phyloP scores from a whole-genome alignment of 495 filamentous ascomycete species.

The Ramalina intermedia region DNA sequence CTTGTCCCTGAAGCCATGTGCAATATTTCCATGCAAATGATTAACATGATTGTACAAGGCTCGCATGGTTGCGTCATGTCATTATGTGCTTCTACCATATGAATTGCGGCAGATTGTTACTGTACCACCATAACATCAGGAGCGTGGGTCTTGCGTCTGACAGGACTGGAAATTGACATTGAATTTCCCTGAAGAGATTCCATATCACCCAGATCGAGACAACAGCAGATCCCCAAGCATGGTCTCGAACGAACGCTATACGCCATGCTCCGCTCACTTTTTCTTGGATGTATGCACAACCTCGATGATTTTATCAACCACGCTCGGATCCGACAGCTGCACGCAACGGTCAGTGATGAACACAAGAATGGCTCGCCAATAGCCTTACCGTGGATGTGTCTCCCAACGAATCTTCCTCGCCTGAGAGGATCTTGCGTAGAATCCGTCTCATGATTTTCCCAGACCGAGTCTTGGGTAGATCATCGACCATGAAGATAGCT shows the following conservation, averaged over 20 bases:
- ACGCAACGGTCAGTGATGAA: conserved; percentile 22
- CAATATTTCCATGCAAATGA: too few relatives aligned
- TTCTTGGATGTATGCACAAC: conserved; percentile 51
- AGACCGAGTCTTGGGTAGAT: conserved; percentile 89
- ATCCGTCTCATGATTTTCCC: conserved; percentile 99
- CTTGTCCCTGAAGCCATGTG: too few relatives aligned
- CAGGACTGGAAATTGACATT: too few relatives aligned
- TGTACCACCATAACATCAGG: too few relatives aligned
- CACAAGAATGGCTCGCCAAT: not conserved
- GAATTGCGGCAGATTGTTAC: too few relatives aligned
- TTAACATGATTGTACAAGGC: too few relatives aligned
- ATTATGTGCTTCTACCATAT: too few relatives aligned
- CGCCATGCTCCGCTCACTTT: conserved; percentile 25
- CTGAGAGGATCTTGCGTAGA: conserved; percentile 87
- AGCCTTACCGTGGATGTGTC: conserved; percentile 74
- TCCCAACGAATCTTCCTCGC: conserved; percentile 92
- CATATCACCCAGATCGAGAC: too few relatives aligned
- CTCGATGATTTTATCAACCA: conserved; percentile 80
- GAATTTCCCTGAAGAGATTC: too few relatives aligned
- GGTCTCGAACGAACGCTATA: too few relatives aligned
- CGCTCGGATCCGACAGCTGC: conserved; percentile 76
- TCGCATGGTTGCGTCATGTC: too few relatives aligned
- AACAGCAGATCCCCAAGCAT: not conserved
- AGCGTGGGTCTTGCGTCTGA: too few relatives aligned
- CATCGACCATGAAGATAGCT: conserved; percentile 74